Conservation (phyloP, 306 rosid genomes). For the Acacia crassicarpa region DNA sequence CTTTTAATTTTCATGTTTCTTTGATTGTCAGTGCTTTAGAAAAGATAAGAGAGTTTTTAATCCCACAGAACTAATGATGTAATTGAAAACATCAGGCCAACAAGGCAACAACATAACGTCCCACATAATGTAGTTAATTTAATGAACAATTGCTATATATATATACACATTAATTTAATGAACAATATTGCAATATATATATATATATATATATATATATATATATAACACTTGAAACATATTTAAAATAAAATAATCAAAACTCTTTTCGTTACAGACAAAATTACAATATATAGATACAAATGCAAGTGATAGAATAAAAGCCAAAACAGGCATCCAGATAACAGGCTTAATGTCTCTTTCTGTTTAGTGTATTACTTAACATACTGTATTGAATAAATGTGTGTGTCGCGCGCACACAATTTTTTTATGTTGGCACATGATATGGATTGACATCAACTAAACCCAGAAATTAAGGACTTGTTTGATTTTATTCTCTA, state of each 20-base stretch:
- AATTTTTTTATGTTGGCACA: no score
- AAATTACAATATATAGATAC: background rate
- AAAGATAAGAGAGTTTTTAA: constrained; percentile 14
- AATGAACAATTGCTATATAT: no score
- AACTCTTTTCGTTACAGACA: background rate
- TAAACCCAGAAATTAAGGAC: no score
- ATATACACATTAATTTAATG: background rate
- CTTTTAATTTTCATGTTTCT: background rate
- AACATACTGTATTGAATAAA: no score
- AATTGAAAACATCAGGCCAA: constrained; percentile 12
- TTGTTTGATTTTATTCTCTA: no score
- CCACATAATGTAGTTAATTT: background rate
- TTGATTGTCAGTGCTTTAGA: constrained; percentile 37
- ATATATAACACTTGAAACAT: background rate
- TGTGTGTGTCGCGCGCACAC: no score
- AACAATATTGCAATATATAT: background rate
- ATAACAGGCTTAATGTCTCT: background rate
- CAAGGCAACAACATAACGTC: background rate
- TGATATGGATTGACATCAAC: no score
- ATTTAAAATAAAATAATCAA: background rate
- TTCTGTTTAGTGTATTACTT: background rate
- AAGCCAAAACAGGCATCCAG: background rate
- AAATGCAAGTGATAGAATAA: background rate
- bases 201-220: no score
- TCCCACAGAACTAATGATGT: background rate